Conservation (phyloP, 495 filamentous ascomycete genomes). For the Trichoderma asperelloides region DNA sequence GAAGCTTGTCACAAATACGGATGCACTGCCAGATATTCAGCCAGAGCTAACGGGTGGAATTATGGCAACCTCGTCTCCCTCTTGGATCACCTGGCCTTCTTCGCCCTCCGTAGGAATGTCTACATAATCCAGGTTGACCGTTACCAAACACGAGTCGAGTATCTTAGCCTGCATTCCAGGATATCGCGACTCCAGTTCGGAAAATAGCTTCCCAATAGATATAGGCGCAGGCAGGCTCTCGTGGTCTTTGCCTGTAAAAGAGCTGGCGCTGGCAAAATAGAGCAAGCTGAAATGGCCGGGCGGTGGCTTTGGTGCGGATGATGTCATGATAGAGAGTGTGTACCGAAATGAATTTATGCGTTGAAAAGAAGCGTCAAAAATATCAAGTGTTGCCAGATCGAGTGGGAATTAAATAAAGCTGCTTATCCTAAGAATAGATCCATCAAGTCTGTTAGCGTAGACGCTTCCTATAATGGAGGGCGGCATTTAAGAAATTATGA, state of each 20-base stretch:
- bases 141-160: conserved; percentile 68
- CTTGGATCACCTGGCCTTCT: conserved; percentile 48
- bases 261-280: conserved; percentile 77
- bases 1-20: background rate
- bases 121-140: conserved; percentile 81
- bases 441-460: conserved; percentile 15
- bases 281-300: conserved; percentile 65
- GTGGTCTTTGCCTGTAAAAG: conserved; percentile 60
- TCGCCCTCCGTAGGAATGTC: conserved; percentile 48
- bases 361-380: background rate
- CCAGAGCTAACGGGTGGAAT: conserved; percentile 96
- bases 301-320: conserved; percentile 31
- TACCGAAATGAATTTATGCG: background rate
- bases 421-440: background rate
- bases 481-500: conserved; percentile 10
- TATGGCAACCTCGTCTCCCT: conserved; percentile 84
- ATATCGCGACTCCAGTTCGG: conserved; percentile 65
- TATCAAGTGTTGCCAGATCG: background rate
- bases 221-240: conserved; percentile 70
- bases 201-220: conserved; percentile 55
- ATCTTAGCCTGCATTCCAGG: conserved; percentile 68
- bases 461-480: background rate
- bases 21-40: conserved; percentile 17
- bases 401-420: background rate
- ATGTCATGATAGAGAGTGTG: conserved; percentile 15